phyloP scores from a whole-genome alignment of 352 stramenopile species.

The Peronosclerospora sorghi region DNA sequence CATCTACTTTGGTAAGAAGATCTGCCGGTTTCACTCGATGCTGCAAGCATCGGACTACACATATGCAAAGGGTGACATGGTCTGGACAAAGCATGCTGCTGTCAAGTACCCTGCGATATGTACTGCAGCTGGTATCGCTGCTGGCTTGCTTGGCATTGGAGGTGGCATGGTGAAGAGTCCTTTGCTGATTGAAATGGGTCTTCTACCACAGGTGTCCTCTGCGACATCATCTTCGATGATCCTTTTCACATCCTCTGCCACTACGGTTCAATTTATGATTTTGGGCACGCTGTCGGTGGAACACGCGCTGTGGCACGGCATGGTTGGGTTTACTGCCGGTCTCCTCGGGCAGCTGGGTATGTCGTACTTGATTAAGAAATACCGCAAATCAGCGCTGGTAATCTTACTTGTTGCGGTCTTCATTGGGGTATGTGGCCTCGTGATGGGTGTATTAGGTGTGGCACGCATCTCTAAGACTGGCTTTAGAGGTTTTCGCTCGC shows the following conservation, averaged over 20 bases:
- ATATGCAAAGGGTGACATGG: slow-evolving; percentile 93
- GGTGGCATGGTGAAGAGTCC: slow-evolving; percentile 88
- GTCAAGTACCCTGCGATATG: slow-evolving; percentile 75
- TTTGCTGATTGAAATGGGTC: slow-evolving; percentile 83
- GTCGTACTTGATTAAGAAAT: slow-evolving; percentile 87
- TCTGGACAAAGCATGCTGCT: slow-evolving; percentile 87
- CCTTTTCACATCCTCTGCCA: slow-evolving; percentile 90
- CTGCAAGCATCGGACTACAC: slow-evolving; percentile 70
- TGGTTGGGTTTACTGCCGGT: slow-evolving; percentile 87
- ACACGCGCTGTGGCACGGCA: slow-evolving; percentile 85
- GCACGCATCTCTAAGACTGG: slow-evolving; percentile 46
- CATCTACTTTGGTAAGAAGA: slow-evolving; percentile 67
- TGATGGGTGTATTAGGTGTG: slow-evolving; percentile 65
- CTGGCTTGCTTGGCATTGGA: slow-evolving; percentile 78
- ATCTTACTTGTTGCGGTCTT: slow-evolving; percentile 66
- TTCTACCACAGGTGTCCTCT: slow-evolving; percentile 78
- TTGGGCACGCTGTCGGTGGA: slow-evolving; percentile 87
- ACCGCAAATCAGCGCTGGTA: slow-evolving; percentile 70
- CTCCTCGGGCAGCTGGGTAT: slow-evolving; percentile 87
- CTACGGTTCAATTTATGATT: slow-evolving; percentile 91
- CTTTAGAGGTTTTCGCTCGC: slow-evolving; percentile 59
- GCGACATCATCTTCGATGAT: slow-evolving; percentile 90
- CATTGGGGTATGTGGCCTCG: slow-evolving; percentile 52
- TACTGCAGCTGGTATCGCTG: slow-evolving; percentile 57
- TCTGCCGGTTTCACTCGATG: slow-evolving; percentile 45